Evolutionary conservation across 1,139 yeast genomes (phyloP).

Genomic region (Blastobotrys buckinghamii): DNA sequence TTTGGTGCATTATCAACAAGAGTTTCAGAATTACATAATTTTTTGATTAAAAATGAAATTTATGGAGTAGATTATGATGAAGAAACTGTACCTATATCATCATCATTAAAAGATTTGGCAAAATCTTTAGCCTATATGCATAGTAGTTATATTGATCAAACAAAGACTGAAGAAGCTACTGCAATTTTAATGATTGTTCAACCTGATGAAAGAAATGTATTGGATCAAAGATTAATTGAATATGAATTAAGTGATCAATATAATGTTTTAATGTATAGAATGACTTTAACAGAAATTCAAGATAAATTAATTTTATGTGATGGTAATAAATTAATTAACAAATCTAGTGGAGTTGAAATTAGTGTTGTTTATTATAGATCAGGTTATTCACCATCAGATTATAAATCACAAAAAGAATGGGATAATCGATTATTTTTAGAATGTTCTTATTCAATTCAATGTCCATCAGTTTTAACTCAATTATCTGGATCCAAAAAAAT

Average conservation of each 20-base stretch:
- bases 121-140: constrained; percentile 67
- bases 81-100: constrained; percentile 58
- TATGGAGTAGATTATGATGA: constrained; percentile 31
- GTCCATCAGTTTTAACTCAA: constrained; percentile 86
- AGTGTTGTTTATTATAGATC: constrained; percentile 87
- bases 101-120: constrained; percentile 57
- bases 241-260: constrained; percentile 54
- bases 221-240: constrained; percentile 85
- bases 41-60: constrained; percentile 28
- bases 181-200: constrained; percentile 79
- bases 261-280: constrained; percentile 55
- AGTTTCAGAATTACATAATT: constrained; percentile 70
- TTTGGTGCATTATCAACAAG: constrained; percentile 86
- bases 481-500: constrained; percentile 88
- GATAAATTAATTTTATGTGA: constrained; percentile 34
- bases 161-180: constrained; percentile 32
- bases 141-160: constrained; percentile 38
- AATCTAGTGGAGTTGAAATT: constrained; percentile 58
- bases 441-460: constrained; percentile 72
- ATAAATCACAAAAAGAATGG: constrained; percentile 62
- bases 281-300: constrained; percentile 58
- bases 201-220: constrained; percentile 77
- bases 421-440: constrained; percentile 67
- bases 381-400: constrained; percentile 80
- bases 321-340: constrained; percentile 38